phyloP scores from a whole-genome alignment of 192 early-diverging fungal species.

The Backusella psychrophila region DNA sequence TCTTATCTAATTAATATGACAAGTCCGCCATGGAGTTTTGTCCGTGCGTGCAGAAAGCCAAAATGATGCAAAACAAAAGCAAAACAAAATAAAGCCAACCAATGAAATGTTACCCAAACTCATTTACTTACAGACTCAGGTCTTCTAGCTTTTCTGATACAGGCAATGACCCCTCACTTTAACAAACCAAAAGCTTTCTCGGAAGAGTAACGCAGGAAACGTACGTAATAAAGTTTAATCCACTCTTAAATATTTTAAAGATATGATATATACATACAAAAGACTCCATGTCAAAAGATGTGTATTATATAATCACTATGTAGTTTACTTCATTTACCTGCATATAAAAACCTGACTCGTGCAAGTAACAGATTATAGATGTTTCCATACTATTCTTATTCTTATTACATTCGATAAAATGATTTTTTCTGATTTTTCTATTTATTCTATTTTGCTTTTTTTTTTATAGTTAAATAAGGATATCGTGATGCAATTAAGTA shows the following conservation, averaged over 20 bases:
- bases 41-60: background rate
- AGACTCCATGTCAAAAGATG: background rate
- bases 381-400: background rate
- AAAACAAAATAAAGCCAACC: background rate
- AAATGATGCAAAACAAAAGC: background rate
- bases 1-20: background rate
- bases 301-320: background rate
- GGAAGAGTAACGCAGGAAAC: background rate
- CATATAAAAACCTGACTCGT: background rate
- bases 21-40: background rate
- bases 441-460: background rate
- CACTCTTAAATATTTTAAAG: background rate
- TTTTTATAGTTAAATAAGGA: background rate
- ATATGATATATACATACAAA: background rate
- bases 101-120: background rate
- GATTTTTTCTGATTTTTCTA: background rate
- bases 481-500: background rate
- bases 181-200: background rate
- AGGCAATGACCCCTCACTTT: background rate
- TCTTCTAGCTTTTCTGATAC: background rate
- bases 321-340: background rate
- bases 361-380: background rate
- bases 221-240: background rate
- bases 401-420: background rate
- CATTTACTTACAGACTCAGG: background rate